phyloP scores from a whole-genome alignment of 139 green algal species.

The Astrephomene gubernaculifera region DNA sequence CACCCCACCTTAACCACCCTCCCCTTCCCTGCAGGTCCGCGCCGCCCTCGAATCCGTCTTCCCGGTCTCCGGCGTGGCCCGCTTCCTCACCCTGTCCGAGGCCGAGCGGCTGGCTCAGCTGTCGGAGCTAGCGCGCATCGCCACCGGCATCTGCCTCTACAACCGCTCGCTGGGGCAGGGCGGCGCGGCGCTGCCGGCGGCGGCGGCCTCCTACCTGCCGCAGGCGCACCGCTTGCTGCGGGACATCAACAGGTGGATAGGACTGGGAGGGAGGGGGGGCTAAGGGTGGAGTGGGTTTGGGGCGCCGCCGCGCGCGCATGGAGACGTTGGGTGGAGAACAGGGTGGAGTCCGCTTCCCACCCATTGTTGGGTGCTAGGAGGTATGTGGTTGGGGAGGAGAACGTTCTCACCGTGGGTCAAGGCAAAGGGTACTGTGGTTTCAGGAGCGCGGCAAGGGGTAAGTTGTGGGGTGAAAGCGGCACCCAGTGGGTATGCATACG shows the following conservation, averaged over 20 bases:
- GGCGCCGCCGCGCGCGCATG: too few relatives aligned
- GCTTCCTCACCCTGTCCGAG: conserved; percentile 64
- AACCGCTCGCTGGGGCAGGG: conserved; percentile 58
- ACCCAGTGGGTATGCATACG: too few relatives aligned
- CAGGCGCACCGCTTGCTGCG: conserved; percentile 56
- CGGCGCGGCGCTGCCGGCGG: conserved; percentile 50
- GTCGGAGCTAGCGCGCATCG: conserved; percentile 67
- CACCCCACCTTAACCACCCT: neutral
- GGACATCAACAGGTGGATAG: conserved; percentile 48
- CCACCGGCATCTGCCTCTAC: conserved; percentile 75
- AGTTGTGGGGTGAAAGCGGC: too few relatives aligned
- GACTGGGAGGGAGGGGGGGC: too few relatives aligned
- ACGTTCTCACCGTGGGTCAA: too few relatives aligned
- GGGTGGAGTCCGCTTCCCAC: too few relatives aligned
- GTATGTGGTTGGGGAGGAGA: too few relatives aligned
- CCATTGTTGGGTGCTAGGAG: too few relatives aligned
- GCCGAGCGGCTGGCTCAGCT: conserved; percentile 61
- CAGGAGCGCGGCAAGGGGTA: too few relatives aligned
- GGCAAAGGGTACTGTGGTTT: too few relatives aligned
- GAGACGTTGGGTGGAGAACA: too few relatives aligned
- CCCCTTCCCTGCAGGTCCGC: conserved; percentile 40
- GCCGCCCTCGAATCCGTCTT: conserved; percentile 74
- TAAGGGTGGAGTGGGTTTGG: too few relatives aligned
- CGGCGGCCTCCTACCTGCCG: conserved; percentile 43
- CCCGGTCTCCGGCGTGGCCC: conserved; percentile 60